Evolutionary conservation across 768 basidiomycete species (phyloP).

Genomic region (Podaxis pistillaris): DNA sequence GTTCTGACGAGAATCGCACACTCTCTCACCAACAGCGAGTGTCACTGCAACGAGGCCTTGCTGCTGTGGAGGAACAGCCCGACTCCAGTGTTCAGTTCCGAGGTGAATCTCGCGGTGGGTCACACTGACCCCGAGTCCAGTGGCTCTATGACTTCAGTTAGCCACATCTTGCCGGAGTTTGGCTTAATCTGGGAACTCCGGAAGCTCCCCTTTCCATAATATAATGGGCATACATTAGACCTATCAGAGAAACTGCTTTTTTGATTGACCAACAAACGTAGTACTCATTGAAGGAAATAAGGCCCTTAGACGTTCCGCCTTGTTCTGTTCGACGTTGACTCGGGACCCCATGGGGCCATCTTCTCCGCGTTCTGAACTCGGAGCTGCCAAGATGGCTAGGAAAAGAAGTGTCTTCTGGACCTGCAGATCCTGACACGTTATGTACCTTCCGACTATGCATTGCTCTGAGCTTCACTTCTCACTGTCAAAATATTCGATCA

Average conservation of each 20-base stretch:
- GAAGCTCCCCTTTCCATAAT: not conserved
- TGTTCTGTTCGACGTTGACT: not conserved
- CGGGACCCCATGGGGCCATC: constrained; percentile 3
- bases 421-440: not conserved
- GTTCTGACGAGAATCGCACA: not conserved
- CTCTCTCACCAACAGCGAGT: not conserved
- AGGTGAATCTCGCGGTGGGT: not conserved
- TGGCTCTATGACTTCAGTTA: not conserved
- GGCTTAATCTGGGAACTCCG: not conserved
- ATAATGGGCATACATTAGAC: not conserved
- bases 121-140: not conserved
- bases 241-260: not conserved
- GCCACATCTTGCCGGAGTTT: not conserved
- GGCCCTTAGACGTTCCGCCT: not conserved
- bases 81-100: not conserved
- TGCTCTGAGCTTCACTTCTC: not conserved
- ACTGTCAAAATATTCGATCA: not conserved
- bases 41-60: not conserved
- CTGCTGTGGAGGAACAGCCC: not conserved
- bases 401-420: not conserved
- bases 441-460: not conserved
- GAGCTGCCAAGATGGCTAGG: not conserved
- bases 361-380: constrained; percentile 8
- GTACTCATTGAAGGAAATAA: not conserved
- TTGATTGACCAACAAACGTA: not conserved